Evolutionary conservation across 2,329 filamentous ascomycete genomes (phyloP), one percentile per base, ranked within the genome.

Genomic region (Macrophomina phaseolina): DNA sequence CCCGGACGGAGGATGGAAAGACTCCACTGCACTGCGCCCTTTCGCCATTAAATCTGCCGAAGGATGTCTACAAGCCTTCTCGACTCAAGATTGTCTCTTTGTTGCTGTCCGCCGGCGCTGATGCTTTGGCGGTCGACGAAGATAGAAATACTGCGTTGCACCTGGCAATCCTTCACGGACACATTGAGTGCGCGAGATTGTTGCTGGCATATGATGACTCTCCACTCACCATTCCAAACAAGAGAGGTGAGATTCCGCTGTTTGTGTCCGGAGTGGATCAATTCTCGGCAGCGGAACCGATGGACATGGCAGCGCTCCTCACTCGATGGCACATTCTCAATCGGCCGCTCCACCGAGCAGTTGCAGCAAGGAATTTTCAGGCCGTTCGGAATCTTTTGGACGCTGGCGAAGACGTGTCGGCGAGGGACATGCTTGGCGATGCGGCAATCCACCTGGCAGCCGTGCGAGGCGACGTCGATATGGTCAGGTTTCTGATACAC

Each of bases 391-490:
- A 36, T 4, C n/a, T 23, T 3, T 3, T 62, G 11, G 42, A 38
- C 14, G 36, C 40, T 1, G 45, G 45, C n/a, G n/a, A 62, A 11
- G 30, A 38, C 7, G 18, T 62, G 5, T 49, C 58, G 3, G 42
- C 58, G n/a, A 42, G 58, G 9, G 49, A 48, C 58, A 62, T 62
- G 58, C 58, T 62, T n/a, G 58, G 58, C 23, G 58, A 62, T 32
- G 42, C 58, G n/a, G 42, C 42, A 8, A 28, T 62, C 45, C 58
- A 62, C 30, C 32, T 62, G 18, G 58, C 58, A 9, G 58, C 58
- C 2, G 11, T 38, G 45, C 58, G 58, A 14, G 58, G 45, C 2
- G 42, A 62, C 42, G 58, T 28, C n/a, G 16, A 8, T 1, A 62
- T 62, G 58, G 58, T 62, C n/a, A 11, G n/a, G 4, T 62, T 38